Base-by-base conservation (phyloP, 2,329 filamentous ascomycete species). In the Neopestalotiopsis rosae region DNA sequence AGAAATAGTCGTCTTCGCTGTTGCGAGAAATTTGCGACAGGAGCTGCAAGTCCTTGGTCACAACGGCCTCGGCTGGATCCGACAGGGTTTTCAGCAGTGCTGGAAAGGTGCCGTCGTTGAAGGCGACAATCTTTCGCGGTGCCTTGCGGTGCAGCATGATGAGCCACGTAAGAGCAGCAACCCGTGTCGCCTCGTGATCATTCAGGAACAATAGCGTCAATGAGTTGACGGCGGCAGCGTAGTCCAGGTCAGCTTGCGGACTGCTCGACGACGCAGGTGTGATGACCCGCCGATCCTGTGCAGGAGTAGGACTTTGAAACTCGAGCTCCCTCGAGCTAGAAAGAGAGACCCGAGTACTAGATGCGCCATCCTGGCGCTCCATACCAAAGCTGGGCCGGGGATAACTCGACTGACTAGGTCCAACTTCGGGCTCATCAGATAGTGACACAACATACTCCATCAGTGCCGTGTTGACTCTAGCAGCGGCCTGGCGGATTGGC, bases 131-230 rank as follows among this genome's bases (percentile, higher is more conserved):
- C 79, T 97, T 98, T 66, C 92, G 89, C 0, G 96, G 96, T 3
- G 96, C 95, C 83, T 98, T 98, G 72, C 94, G 90, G 79, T 99
- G 96, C 56, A 99, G 86, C 95, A 98, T 98, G 69, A 98, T 96
- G 68, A 99, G 87, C 96, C 96, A 99, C 5, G 93, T 95, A 70
- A 99, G 85, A 17, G 96, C 95, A 49, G 95, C 95, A 34, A 98
- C 95, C 70, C 96, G 90, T 2, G 96, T 99, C 34, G 94, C 94
- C 83, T 99, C 97, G 77, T 98, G 94, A 75, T 99, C 95, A 76
- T 99, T 98, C 66, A 99, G 84, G 76, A 99, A 98, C 66, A 98
- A 90, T 7, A 98, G 82, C 0, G 95, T 99, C 56, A 99, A 87
- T 9, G 95, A 96, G 79, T 92, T 97, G 63, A 99, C 96, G 5